Evolutionary conservation across 495 filamentous ascomycete genomes (phyloP), one percentile per base, ranked within the genome.

Genomic region (Copromyces sp.): DNA sequence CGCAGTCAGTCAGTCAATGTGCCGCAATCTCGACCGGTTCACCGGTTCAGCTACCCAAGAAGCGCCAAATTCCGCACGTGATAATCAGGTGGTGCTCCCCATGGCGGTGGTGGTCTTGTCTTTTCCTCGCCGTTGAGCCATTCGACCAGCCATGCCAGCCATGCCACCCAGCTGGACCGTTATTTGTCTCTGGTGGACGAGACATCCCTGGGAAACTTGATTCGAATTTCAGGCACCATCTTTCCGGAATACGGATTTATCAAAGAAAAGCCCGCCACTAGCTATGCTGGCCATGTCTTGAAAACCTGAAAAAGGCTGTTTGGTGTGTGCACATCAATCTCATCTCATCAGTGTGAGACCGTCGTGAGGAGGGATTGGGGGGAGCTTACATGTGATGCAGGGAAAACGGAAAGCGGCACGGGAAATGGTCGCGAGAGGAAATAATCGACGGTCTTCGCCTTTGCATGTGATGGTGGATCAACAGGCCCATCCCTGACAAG

Each of bases 401-500:
- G 73, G 74, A 69, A 75, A 73, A 9, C 39, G 29, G 32, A 68
- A 73, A 37, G 17, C 59, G 69, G 69, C 38, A 68, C 75, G 72
- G 53, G 35, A 35, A 32, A 7, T 35, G 53, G 53, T 29, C 53
- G 53, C 14, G 53, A 35, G 53, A 9, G 47, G 20, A 35, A 65
- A 65, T 17, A 35, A 32, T 32, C 7, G 41, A 44, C 41, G 4
- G 53, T 37, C 32, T 65, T 65, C 29, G 53, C 53, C 53, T 65
- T 37, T 65, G 29, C 53, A 65, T 65, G 53, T 65, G 53, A 65
- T 35, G 53, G 53, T 65, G 53, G 53, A 65, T 65, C 53, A 17
- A 65, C 53, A 65, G 53, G 29, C 53, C 53, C 29, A 65, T 65
- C 29, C 53, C 29, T 65, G 53, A 12, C 29, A 17, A 24, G n/a